Evolutionary conservation across 2,329 filamentous ascomycete genomes (phyloP).

Genomic region (Didymellaceae sp.): DNA sequence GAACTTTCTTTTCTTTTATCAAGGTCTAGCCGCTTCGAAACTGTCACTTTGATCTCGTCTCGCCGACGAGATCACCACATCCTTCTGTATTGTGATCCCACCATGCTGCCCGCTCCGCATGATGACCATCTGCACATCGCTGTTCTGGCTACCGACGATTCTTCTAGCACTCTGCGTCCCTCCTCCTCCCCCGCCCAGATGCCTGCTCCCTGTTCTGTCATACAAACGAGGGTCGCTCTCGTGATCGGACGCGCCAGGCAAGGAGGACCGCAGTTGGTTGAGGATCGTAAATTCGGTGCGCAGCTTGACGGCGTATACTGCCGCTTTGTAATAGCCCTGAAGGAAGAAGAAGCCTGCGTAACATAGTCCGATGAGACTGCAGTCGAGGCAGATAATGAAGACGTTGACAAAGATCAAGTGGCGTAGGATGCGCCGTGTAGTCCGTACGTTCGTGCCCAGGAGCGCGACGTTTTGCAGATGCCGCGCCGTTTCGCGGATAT

Average conservation of each 20-base stretch:
- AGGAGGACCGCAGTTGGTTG: conserved; percentile 39
- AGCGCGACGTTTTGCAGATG: conserved; percentile 39
- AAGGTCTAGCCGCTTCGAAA: conserved; percentile 12
- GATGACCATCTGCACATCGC: conserved; percentile 16
- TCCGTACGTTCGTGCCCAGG: conserved; percentile 20
- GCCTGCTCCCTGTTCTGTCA: conserved; percentile 50
- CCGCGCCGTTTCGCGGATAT: conserved; percentile 59
- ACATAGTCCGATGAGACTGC: conserved; percentile 48
- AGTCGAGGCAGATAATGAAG: conserved; percentile 50
- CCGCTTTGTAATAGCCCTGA: conserved; percentile 48
- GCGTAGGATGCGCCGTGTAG: conserved; percentile 24
- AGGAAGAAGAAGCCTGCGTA: conserved; percentile 49
- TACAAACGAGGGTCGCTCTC: conserved; percentile 7
- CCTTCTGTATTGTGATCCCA: conserved; percentile 16
- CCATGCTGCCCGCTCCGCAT: conserved; percentile 14
- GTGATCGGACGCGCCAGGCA: conserved; percentile 17
- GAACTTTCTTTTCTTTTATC: background rate
- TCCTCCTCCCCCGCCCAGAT: conserved; percentile 23
- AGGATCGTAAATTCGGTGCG: conserved; percentile 62
- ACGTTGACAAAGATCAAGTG: conserved; percentile 50
- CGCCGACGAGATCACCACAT: conserved; percentile 11
- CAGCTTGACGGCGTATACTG: conserved; percentile 54
- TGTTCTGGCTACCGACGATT: conserved; percentile 3
- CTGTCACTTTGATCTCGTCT: conserved; percentile 5
- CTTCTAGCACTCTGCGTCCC: conserved; percentile 6